These are phyloP conservation scores for Citrus sinensis DNA, from an alignment of 345 rosid species.

Conservation along the genomic window DNA sequence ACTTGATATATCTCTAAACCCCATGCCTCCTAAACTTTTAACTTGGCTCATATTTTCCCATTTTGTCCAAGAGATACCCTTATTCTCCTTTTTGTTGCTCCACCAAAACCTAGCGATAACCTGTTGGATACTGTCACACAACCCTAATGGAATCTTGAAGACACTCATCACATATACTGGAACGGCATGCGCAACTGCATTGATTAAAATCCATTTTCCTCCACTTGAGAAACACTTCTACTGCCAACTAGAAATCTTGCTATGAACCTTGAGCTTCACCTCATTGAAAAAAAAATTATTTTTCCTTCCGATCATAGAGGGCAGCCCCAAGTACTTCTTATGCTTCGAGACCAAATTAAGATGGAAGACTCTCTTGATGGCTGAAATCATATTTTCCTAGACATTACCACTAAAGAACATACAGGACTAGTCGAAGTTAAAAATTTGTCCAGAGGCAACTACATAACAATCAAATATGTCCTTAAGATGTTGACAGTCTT, in stretches of 20 bases:
- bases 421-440: too few relatives aligned
- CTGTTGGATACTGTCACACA: not conserved
- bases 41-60: too few relatives aligned
- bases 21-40: not conserved
- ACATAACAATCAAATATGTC: too few relatives aligned
- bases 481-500: too few relatives aligned
- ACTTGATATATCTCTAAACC: not conserved
- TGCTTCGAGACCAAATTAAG: not conserved
- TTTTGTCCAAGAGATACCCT: not conserved
- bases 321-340: not conserved
- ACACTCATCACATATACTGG: not conserved
- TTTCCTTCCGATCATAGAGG: not conserved
- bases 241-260: too few relatives aligned
- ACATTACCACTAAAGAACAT: not conserved
- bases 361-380: not conserved
- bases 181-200: not conserved
- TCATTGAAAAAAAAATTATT: not conserved
- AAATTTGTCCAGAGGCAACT: too few relatives aligned
- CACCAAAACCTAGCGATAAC: not conserved
- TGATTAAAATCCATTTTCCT: not conserved
- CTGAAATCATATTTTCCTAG: accelerated
- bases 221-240: not conserved
- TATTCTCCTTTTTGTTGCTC: not conserved
- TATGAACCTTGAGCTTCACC: not conserved
- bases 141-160: not conserved